A percentile compares a stretch with the other conserved stretches of the same genome.
These are phyloP conservation scores for Exophiala aquamarina DNA, from an alignment of 2,329 filamentous ascomycete genomes.

Conservation along the genomic window DNA sequence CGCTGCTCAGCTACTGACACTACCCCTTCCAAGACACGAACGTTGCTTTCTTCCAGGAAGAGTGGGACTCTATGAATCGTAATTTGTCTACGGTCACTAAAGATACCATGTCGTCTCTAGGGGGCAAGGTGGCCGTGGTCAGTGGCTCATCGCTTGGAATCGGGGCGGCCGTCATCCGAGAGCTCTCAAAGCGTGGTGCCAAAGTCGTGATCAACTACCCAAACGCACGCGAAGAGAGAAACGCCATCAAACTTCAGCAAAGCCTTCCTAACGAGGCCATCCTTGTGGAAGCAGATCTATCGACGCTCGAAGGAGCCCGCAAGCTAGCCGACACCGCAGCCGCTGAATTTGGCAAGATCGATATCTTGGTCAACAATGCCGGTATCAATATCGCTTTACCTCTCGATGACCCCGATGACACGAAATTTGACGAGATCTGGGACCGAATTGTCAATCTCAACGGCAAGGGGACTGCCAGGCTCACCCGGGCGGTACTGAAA, in stretches of 20 bases:
- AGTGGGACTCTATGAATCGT: no score
- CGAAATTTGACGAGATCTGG: slow-evolving; percentile 1
- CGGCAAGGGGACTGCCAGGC: slow-evolving; percentile 14
- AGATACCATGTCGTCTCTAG: no score
- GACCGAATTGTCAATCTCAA: slow-evolving; percentile 14
- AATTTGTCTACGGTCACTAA: no score
- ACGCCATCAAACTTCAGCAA: slow-evolving; percentile 33
- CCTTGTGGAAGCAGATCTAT: slow-evolving; percentile 42
- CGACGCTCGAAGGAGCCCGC: slow-evolving; percentile 18
- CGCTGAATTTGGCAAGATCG: slow-evolving; percentile 26
- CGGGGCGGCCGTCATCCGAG: slow-evolving; percentile 48
- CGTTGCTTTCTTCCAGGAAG: no score
- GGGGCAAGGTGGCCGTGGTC: slow-evolving; percentile 42
- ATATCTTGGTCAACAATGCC: slow-evolving; percentile 39
- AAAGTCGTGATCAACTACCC: slow-evolving; percentile 44
- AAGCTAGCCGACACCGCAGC: slow-evolving; percentile 21
- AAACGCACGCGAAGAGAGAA: slow-evolving; percentile 36
- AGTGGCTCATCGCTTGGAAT: slow-evolving; percentile 53
- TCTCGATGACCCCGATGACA: slow-evolving; percentile 34
- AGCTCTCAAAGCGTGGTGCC: slow-evolving; percentile 39
- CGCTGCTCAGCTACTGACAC: no score
- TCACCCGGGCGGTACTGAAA: slow-evolving; percentile 36
- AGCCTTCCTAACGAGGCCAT: no score
- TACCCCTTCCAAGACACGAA: no score
- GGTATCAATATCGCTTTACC: slow-evolving; percentile 37